phyloP scores from a whole-genome alignment of 148 eudicot species.

The Mesembryanthemum crystallinum region DNA sequence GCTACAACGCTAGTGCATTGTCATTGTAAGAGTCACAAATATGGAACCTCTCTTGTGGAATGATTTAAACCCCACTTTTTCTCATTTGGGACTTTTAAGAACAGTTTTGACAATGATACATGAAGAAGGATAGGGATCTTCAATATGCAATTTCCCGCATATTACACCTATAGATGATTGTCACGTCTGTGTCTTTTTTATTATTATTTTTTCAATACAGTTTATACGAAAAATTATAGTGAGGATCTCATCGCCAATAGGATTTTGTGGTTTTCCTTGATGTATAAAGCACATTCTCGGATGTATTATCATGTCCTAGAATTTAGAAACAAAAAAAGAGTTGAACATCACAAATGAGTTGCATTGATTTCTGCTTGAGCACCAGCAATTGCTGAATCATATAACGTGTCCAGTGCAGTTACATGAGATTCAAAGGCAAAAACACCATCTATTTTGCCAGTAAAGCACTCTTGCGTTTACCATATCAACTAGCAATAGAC shows the following conservation, averaged over 20 bases:
- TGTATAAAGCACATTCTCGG: neutral
- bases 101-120: neutral
- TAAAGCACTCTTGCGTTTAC: neutral
- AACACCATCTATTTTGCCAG: neutral
- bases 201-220: too few relatives aligned
- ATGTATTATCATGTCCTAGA: neutral
- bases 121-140: too few relatives aligned
- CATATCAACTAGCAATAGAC: neutral
- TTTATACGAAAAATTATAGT: too few relatives aligned
- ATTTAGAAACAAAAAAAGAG: neutral
- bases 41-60: neutral
- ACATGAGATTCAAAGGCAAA: neutral
- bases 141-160: too few relatives aligned
- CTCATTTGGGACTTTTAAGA: neutral
- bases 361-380: neutral
- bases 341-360: neutral
- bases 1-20: too few relatives aligned
- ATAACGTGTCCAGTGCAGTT: neutral
- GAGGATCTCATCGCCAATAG: too few relatives aligned
- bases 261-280: neutral
- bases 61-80: neutral
- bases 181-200: too few relatives aligned
- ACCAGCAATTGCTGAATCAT: neutral
- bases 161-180: too few relatives aligned
- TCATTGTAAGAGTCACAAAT: too few relatives aligned